Conservation (phyloP, 2,329 filamentous ascomycete species). For the Trichophyton simii region DNA sequence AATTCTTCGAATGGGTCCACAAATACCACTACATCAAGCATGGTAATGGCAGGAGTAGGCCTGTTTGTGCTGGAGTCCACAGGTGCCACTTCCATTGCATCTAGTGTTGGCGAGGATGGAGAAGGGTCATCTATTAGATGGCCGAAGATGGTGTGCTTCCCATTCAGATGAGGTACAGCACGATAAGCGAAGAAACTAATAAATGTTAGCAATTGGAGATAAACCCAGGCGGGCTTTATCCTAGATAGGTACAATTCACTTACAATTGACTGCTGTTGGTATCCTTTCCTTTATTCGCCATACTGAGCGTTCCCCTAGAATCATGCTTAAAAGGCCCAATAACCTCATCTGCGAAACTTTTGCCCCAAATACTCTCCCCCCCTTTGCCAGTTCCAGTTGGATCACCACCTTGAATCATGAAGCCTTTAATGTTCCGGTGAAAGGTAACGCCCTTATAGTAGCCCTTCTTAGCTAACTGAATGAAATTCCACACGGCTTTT, state of each 20-base stretch:
- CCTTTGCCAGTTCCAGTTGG: constrained; percentile 84
- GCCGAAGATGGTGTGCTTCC: constrained; percentile 95
- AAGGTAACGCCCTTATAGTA: constrained; percentile 80
- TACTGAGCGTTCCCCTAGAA: constrained; percentile 64
- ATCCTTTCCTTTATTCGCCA: constrained; percentile 98
- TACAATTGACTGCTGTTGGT: constrained; percentile 85
- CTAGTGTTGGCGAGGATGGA: constrained; percentile 41
- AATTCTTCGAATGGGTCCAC: constrained; percentile 96
- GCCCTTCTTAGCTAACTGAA: constrained; percentile 72
- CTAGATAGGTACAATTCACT: constrained; percentile 13
- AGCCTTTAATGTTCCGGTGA: constrained; percentile 86
- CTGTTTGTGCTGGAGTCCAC: constrained; percentile 60
- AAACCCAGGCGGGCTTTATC: constrained; percentile 19
- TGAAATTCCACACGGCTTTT: constrained; percentile 93
- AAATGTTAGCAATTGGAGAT: not conserved
- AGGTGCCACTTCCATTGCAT: constrained; percentile 62
- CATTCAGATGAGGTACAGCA: constrained; percentile 69
- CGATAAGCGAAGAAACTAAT: constrained; percentile 74
- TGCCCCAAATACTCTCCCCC: constrained; percentile 85
- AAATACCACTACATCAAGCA: constrained; percentile 73
- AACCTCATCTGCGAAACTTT: constrained; percentile 87
- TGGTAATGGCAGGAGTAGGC: constrained; percentile 64
- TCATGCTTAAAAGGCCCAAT: constrained; percentile 81
- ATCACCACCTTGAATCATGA: constrained; percentile 97
- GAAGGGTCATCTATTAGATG: constrained; percentile 58